Conservation (phyloP, 2,329 filamentous ascomycete species). For the Cladosporium cucumerinum region DNA sequence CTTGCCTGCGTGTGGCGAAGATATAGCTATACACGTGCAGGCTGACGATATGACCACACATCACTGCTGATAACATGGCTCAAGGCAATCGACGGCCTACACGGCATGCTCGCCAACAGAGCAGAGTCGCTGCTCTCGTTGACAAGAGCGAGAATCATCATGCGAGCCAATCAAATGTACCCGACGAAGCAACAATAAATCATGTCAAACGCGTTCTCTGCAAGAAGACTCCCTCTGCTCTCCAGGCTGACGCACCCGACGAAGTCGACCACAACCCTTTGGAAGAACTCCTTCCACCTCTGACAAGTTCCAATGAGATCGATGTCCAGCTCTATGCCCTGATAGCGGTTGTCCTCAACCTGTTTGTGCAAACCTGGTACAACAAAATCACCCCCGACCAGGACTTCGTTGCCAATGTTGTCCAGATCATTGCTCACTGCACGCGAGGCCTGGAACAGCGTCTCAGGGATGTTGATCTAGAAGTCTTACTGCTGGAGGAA, state of each 20-base stretch:
- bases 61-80: conserved; percentile 20
- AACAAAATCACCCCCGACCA: conserved; percentile 86
- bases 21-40: background rate
- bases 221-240: conserved; percentile 49
- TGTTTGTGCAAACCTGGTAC: conserved; percentile 94
- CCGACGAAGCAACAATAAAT: conserved; percentile 73
- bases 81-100: conserved; percentile 22
- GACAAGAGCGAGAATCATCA: background rate
- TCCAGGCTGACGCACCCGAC: conserved; percentile 10
- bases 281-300: conserved; percentile 78
- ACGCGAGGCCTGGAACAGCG: conserved; percentile 84
- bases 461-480: conserved; percentile 75
- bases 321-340: conserved; percentile 92
- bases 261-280: conserved; percentile 55
- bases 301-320: conserved; percentile 91
- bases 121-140: conserved; percentile 4
- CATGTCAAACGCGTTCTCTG: conserved; percentile 83
- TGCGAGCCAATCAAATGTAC: background rate
- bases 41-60: background rate
- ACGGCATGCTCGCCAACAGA: conserved; percentile 16
- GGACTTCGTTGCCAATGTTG: conserved; percentile 78
- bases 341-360: conserved; percentile 81
- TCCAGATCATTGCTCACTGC: conserved; percentile 89
- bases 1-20: background rate
- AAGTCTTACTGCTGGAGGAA: conserved; percentile 81